Percentiles rank a stretch among this genome's conserved stretches.
phyloP scores from a whole-genome alignment of 176 grass and related monocot genomes.

The Eragrostis nindensis region DNA sequence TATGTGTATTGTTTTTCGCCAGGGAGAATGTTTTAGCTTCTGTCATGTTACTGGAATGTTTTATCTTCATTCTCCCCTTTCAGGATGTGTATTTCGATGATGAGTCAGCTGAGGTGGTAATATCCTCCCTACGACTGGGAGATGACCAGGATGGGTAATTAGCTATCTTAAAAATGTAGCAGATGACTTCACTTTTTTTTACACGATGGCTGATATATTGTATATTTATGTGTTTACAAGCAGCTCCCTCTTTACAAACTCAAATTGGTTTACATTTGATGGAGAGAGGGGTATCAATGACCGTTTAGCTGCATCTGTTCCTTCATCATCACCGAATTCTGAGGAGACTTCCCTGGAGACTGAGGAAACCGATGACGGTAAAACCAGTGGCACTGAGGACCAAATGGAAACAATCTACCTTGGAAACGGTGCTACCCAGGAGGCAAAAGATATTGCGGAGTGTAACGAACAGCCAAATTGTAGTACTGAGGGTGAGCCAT shows the following conservation, averaged over 20 bases:
- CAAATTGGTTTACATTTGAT: slow-evolving; percentile 98
- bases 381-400: slow-evolving; percentile 43
- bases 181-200: background rate
- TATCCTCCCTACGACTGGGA: slow-evolving; percentile 86
- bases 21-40: background rate
- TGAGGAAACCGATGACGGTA: slow-evolving; percentile 51
- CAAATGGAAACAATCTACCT: slow-evolving; percentile 48
- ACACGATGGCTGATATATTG: slow-evolving; percentile 2
- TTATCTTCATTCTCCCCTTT: background rate
- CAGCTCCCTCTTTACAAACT: slow-evolving; percentile 95
- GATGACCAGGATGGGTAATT: slow-evolving; percentile 86
- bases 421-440: slow-evolving; percentile 46
- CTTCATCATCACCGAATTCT: slow-evolving; percentile 76
- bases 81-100: slow-evolving; percentile 99
- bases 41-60: slow-evolving; percentile 13
- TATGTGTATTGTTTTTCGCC: slow-evolving; percentile 22
- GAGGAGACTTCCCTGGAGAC: slow-evolving; percentile 37
- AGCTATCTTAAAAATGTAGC: slow-evolving; percentile 19
- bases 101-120: slow-evolving; percentile 94
- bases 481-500: slow-evolving; percentile 45
- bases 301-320: slow-evolving; percentile 54
- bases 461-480: slow-evolving; percentile 37
- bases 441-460: slow-evolving; percentile 44
- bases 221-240: slow-evolving; percentile 43
- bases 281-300: slow-evolving; percentile 74